A percentile compares a stretch with the other conserved stretches of the same genome.
Conservation (phyloP, 2,329 filamentous ascomycete species). For the Alternaria ethzedia region DNA sequence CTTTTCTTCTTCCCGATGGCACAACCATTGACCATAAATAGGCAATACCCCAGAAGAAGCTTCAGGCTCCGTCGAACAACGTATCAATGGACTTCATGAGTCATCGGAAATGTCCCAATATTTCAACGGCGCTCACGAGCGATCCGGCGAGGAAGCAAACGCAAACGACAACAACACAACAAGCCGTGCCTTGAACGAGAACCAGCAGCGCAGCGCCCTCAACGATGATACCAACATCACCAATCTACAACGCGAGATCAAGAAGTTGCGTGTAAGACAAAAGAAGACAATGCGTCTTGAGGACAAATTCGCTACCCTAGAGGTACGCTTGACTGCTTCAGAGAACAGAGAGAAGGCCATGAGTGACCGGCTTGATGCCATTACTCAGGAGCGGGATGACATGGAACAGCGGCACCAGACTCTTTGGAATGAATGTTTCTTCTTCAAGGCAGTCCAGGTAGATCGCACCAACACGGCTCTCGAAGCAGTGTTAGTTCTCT, state of each 20-base stretch:
- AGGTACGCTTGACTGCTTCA: not conserved
- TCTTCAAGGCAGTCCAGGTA: not conserved
- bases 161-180: not conserved
- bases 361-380: not conserved
- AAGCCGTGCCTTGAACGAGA: not conserved
- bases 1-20: not conserved
- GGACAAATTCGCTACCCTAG: not conserved
- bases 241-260: not conserved
- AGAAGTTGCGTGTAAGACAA: not conserved
- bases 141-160: not conserved
- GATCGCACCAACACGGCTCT: not conserved
- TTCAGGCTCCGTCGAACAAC: not conserved
- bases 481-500: not conserved
- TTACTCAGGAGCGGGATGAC: not conserved
- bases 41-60: not conserved
- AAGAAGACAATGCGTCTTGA: not conserved
- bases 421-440: not conserved
- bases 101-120: not conserved
- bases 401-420: not conserved
- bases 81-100: not conserved
- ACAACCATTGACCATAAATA: not conserved
- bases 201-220: not conserved
- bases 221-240: not conserved
- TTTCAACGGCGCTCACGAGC: not conserved
- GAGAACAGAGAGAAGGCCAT: not conserved